Base-by-base conservation (phyloP, 2,329 filamentous ascomycete genomes). In the Ophiostoma piceae region DNA sequence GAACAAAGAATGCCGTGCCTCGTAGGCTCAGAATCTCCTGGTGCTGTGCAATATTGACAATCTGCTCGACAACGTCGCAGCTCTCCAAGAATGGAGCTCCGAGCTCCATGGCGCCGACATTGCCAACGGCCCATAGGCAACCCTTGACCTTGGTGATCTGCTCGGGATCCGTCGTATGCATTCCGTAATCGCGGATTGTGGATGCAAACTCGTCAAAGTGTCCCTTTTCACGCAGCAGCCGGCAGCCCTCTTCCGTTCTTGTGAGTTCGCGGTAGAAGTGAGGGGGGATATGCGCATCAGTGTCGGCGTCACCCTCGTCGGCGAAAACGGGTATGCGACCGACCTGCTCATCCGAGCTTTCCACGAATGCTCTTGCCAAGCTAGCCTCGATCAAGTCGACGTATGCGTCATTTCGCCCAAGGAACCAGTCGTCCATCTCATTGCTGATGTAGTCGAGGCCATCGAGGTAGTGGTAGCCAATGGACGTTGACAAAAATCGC, bases 391-490 rank as follows among this genome's bases (percentile, higher is more conserved):
- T 94, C 57, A 98, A 86, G 51, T 88, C 87, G 67, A 99, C 95
- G 74, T 99, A 99, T n/a, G 89, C 90, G 78, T 99, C 94, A 77
- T 99, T 99, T 64, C 95, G 89, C 16, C 95, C 95, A 39, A 99
- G 84, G 77, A 98, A 99, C 95, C 95, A 99, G 80, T 99, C 96
- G 75, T 99, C 95, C 95, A 99, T 99, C 78, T 99, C 96, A 77
- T 96, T 95, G 72, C 94, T 97, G 79, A 99, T 99, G 77, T 99
- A 99, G 80, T 99, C 96, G 62, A 99, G 83, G 0, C 94, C 95
- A 77, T 98, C 93, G 6, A 99, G 84, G 79, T 99, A 99, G 79
- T 98, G 94, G 77, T 99, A 99, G 67, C 95, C 95, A 70, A 97
- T 94, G 2, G 94, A 97, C 0, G 94, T 98, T 0, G 94, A 97